phyloP scores from a whole-genome alignment of 257 asterid species.

The Solanum habrochaites region DNA sequence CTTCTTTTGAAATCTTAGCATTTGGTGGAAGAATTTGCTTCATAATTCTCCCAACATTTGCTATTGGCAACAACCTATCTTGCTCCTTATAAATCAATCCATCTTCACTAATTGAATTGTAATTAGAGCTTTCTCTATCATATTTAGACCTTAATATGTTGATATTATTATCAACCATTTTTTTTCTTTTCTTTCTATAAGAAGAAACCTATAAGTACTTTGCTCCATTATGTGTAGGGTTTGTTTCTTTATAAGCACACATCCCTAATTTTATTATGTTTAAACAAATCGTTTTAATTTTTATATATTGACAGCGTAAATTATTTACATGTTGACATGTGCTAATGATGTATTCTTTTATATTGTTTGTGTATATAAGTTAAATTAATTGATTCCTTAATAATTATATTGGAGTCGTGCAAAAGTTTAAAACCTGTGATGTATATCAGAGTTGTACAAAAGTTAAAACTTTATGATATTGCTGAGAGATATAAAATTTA shows the following conservation, averaged over 20 bases:
- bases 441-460: neutral
- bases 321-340: neutral
- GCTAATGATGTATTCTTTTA: neutral
- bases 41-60: neutral
- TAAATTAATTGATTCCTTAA: neutral
- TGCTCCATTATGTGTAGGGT: neutral
- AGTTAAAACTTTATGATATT: neutral
- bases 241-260: neutral
- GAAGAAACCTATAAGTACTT: neutral
- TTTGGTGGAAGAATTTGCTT: slow-evolving; percentile 24
- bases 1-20: slow-evolving; percentile 65
- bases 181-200: neutral
- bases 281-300: neutral
- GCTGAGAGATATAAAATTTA: neutral
- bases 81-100: slow-evolving; percentile 16
- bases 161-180: neutral
- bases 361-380: neutral
- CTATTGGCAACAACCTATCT: slow-evolving; percentile 41
- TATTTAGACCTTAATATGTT: neutral
- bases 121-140: neutral
- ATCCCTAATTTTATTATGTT: neutral
- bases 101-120: slow-evolving; percentile 1
- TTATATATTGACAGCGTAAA: neutral
- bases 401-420: neutral
- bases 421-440: neutral